phyloP scores from a whole-genome alignment of 768 basidiomycete species.

The Cystofilobasidium ferigula region DNA sequence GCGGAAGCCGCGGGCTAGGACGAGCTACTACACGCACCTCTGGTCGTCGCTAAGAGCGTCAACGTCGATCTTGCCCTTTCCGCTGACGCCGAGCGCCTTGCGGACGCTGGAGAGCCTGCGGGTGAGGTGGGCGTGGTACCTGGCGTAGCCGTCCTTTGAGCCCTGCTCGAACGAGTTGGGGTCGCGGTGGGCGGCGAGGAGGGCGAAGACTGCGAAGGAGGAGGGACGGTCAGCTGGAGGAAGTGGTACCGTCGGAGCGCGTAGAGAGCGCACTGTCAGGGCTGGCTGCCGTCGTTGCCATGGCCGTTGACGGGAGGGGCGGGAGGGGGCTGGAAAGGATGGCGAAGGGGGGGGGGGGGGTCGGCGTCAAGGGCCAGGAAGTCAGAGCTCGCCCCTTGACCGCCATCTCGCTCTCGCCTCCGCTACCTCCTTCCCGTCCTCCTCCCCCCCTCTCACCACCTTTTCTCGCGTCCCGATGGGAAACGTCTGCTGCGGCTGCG shows the following conservation, averaged over 20 bases:
- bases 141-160: not conserved
- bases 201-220: not conserved
- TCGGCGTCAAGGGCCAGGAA: too few species aligned
- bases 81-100: not conserved
- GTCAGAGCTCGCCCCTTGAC: too few species aligned
- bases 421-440: not conserved
- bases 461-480: conserved; percentile 3
- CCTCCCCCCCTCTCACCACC: not conserved
- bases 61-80: not conserved
- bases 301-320: too few species aligned
- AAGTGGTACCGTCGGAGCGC: too few species aligned
- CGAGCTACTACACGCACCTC: too few species aligned
- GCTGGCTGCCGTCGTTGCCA: too few species aligned
- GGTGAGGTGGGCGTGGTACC: not conserved
- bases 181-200: not conserved
- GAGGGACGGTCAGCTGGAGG: too few species aligned
- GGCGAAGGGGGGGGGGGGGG: too few species aligned
- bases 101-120: not conserved
- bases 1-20: too few species aligned
- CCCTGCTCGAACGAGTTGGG: not conserved
- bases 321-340: too few species aligned
- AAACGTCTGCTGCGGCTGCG: conserved; percentile 24
- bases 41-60: not conserved
- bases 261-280: too few species aligned
- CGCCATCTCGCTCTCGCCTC: not conserved